Evolutionary conservation across 78 protist species (phyloP), one percentile per base, ranked within the genome.

Genomic region (Dictyostelium purpureum): DNA sequence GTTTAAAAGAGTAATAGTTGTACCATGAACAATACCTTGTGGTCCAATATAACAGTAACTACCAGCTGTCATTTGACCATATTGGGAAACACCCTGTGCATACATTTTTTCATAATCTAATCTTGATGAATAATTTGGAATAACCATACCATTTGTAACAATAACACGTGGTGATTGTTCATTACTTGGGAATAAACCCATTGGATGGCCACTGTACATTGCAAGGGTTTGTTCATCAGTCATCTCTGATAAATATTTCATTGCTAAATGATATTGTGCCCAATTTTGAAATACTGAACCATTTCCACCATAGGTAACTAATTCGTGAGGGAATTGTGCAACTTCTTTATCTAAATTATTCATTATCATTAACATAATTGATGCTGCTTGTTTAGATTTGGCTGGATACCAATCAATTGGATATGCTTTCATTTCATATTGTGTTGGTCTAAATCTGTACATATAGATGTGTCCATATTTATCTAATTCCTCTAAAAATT

Each of bases 11-110:
- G 98, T 97, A 56, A 97, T 61, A 7, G 98, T 95, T 12, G 99
- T 97, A 37, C 99, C 99, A 79, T 97, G 98, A 4, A 97, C 99
- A 35, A 97, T 97, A 61, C 99, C 98, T 40, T 95, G 96, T 45
- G 97, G 96, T 12, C 98, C 98, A 56, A 97, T 96, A 24, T 70
- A 96, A 71, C 96, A 76, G 59, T 88, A 97, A 38, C 95, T 74
- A 21, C 98, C 98, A 19, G 98, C 98, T 3, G 98, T 97, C 98
- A 97, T 97, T 76, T 97, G 98, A 40, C 98, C 99, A 83, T 97
- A 97, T 85, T 79, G 85, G 9, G 98, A 49, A 31, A 79, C 91
- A 24, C 99, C 98, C 9, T 89, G 51, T 31, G 99, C 98, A 42
- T 96, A 90, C 98, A 96, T 89, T 49, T 87, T 79, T 19, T 97